Conservation (phyloP, 116 monocot genomes). For the Zostera marina region DNA sequence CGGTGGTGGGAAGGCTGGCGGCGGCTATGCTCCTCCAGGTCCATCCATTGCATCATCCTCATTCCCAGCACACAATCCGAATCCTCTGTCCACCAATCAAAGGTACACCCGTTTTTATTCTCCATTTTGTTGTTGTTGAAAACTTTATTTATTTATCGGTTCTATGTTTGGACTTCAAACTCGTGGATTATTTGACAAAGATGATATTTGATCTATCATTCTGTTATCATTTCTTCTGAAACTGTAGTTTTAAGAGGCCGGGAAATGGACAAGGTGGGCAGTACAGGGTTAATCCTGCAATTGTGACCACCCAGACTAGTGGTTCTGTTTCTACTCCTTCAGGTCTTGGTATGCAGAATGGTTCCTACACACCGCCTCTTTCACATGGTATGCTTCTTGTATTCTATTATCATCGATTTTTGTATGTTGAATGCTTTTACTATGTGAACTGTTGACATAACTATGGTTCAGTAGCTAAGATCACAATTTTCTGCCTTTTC, state of each 20-base stretch:
- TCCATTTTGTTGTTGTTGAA: neutral
- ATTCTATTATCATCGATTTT: neutral
- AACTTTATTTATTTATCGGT: neutral
- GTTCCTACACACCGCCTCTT: constrained; percentile 7
- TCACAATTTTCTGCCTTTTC: neutral
- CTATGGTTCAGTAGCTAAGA: too few relatives aligned
- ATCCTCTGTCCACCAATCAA: constrained; percentile 17
- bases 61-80: neutral
- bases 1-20: constrained; percentile 42
- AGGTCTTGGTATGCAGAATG: constrained; percentile 25
- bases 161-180: neutral
- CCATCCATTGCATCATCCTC: constrained; percentile 2
- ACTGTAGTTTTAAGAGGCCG: constrained; percentile 49
- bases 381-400: constrained; percentile 8
- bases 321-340: neutral
- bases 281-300: constrained; percentile 17
- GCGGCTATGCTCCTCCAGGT: constrained; percentile 19
- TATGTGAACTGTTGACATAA: too few relatives aligned
- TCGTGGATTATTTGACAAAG: neutral
- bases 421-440: constrained; percentile 12
- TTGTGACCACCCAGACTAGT: constrained; percentile 8
- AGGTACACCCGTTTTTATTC: constrained; percentile 18
- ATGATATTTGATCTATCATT: neutral
- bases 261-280: constrained; percentile 61
- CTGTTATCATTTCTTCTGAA: constrained; percentile 3